These are phyloP conservation scores for Sporobolomyces roseus DNA, from an alignment of 768 basidiomycete species.

Conservation along the genomic window DNA sequence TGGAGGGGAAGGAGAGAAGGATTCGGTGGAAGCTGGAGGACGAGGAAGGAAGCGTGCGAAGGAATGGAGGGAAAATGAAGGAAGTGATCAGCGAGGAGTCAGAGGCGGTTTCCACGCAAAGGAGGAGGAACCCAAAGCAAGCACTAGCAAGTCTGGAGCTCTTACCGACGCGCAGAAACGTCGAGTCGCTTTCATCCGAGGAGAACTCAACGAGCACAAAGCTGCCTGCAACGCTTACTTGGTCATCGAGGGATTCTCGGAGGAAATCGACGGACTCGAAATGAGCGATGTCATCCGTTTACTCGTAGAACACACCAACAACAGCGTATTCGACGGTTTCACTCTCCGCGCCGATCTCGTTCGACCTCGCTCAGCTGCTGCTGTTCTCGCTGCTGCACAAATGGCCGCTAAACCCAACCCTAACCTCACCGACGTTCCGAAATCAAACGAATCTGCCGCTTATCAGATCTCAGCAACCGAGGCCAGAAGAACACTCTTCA, in stretches of 20 bases:
- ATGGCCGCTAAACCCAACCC: conserved; percentile 47
- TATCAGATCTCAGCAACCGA: conserved; percentile 53
- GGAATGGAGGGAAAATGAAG: conserved; percentile 52
- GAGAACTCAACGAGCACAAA: conserved; percentile 75
- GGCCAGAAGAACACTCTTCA: conserved; percentile 78
- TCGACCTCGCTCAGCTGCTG: conserved; percentile 48
- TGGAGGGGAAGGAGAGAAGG: conserved; percentile 49
- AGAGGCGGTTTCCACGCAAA: conserved; percentile 33
- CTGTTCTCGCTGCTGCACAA: conserved; percentile 46
- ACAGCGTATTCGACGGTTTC: conserved; percentile 68
- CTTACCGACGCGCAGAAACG: conserved; percentile 83
- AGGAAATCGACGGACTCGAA: conserved; percentile 9
- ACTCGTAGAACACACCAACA: conserved; percentile 61
- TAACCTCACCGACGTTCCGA: conserved; percentile 45
- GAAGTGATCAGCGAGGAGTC: conserved; percentile 35
- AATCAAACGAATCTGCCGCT: conserved; percentile 38
- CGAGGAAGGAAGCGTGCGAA: conserved; percentile 49
- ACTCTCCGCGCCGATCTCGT: conserved; percentile 75
- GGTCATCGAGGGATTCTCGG: conserved; percentile 57
- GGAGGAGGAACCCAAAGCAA: conserved; percentile 15
- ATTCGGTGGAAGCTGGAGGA: conserved; percentile 54
- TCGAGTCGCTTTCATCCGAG: conserved; percentile 88
- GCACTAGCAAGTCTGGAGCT: conserved; percentile 54
- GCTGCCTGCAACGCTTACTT: conserved; percentile 80
- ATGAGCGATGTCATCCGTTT: conserved; percentile 47